These are phyloP conservation scores for Colletotrichum tofieldiae DNA, from an alignment of 2,329 filamentous ascomycete genomes.

Conservation along the genomic window DNA sequence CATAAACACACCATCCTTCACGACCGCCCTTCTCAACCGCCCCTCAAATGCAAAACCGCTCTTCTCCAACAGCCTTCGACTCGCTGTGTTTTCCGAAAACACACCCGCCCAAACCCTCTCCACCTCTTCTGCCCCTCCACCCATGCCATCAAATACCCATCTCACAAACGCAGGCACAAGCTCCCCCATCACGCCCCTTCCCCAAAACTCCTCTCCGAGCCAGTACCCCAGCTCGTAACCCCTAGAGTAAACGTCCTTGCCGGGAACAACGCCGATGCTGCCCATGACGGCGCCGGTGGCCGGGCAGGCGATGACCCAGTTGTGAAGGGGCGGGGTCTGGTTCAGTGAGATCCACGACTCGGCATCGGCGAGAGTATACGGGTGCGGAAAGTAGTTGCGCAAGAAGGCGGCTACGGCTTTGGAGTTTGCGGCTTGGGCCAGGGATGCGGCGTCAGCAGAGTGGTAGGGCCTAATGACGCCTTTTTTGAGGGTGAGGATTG, in stretches of 20 bases:
- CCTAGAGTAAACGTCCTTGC: slow-evolving; percentile 57
- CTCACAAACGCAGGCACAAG: slow-evolving; percentile 55
- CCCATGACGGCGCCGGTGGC: slow-evolving; percentile 51
- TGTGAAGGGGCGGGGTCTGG: slow-evolving; percentile 11
- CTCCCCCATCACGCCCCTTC: slow-evolving; percentile 61
- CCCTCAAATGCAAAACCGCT: slow-evolving; percentile 63
- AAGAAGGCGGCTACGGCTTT: slow-evolving; percentile 56
- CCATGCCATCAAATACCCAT: slow-evolving; percentile 62
- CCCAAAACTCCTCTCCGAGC: slow-evolving; percentile 60
- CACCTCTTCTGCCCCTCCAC: slow-evolving; percentile 49
- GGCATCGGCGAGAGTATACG: slow-evolving; percentile 61
- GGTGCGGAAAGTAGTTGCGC: slow-evolving; percentile 62
- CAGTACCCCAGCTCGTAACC: slow-evolving; percentile 68
- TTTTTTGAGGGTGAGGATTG: slow-evolving; percentile 30
- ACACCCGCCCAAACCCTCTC: slow-evolving; percentile 59
- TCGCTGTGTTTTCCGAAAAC: slow-evolving; percentile 58
- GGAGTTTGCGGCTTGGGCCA: slow-evolving; percentile 57
- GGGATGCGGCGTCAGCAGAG: slow-evolving; percentile 55
- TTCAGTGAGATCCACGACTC: slow-evolving; percentile 53
- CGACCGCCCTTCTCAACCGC: slow-evolving; percentile 55
- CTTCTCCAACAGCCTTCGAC: slow-evolving; percentile 58
- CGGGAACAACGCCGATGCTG: slow-evolving; percentile 57
- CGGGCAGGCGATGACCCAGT: slow-evolving; percentile 31
- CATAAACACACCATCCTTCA: slow-evolving; percentile 59
- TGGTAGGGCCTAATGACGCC: slow-evolving; percentile 59